Evolutionary conservation across 1,284 basidiomycete genomes (phyloP).

Genomic region (Sanghuangporus weigelae): DNA sequence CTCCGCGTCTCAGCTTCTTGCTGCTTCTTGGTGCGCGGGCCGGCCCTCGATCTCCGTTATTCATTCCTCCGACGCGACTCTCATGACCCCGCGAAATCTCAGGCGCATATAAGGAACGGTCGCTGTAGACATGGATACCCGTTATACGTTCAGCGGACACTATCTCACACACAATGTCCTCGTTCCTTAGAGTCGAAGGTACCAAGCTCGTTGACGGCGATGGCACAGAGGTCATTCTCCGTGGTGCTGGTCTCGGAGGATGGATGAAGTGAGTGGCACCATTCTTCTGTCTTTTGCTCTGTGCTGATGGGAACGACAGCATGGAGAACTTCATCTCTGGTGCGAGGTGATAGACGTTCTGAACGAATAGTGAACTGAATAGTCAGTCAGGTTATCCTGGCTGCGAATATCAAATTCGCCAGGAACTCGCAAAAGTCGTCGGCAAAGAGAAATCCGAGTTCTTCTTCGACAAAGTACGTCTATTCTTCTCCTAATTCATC

Average conservation of each 20-base stretch:
- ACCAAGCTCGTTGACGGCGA: slow-evolving; percentile 28
- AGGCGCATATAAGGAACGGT: neutral
- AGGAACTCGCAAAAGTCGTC: slow-evolving; percentile 32
- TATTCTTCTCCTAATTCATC: neutral
- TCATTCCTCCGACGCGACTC: neutral
- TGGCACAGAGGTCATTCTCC: slow-evolving; percentile 28
- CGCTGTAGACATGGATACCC: neutral
- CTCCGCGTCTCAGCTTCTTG: neutral
- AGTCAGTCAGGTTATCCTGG: slow-evolving; percentile 28
- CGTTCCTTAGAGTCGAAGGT: slow-evolving; percentile 19
- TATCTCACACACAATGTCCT: slow-evolving; percentile 1
- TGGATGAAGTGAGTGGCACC: slow-evolving; percentile 27
- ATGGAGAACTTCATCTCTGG: slow-evolving; percentile 31
- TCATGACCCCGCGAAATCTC: neutral
- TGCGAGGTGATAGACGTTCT: neutral
- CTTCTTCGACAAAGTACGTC: slow-evolving; percentile 38
- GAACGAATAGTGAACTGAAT: neutral
- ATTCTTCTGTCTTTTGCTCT: neutral
- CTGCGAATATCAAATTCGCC: slow-evolving; percentile 35
- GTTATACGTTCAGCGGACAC: neutral
- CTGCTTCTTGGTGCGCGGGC: neutral
- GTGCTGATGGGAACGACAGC: slow-evolving; percentile 4
- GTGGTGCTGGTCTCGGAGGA: slow-evolving; percentile 32
- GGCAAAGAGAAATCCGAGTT: slow-evolving; percentile 39
- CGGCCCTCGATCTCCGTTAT: neutral